Conservation (phyloP, 23 red algal genomes). For the Gracilariopsis chorda region DNA sequence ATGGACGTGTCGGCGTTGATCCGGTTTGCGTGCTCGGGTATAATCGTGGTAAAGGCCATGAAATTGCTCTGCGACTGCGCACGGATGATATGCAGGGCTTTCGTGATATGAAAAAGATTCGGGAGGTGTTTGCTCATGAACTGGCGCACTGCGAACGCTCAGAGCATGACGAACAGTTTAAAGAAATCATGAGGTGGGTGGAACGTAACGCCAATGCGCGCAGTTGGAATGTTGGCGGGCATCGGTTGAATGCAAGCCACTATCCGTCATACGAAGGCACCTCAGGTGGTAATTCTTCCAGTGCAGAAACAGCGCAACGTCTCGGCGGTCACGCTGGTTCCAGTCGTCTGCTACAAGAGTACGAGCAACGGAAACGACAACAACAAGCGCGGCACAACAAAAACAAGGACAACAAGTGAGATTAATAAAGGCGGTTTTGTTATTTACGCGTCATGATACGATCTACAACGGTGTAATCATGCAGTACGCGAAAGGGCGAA, state of each 20-base stretch:
- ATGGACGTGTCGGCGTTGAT: slow-evolving; percentile 84
- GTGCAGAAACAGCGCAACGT: neutral
- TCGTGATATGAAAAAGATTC: slow-evolving; percentile 51
- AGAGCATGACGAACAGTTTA: slow-evolving; percentile 79
- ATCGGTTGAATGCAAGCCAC: neutral
- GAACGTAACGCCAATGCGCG: slow-evolving; percentile 28
- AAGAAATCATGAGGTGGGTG: slow-evolving; percentile 78
- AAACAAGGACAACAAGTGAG: neutral
- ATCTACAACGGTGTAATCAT: slow-evolving; percentile 19
- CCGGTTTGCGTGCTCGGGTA: slow-evolving; percentile 92
- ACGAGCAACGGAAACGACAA: too few species aligned
- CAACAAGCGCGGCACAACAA: neutral
- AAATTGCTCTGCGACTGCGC: slow-evolving; percentile 81
- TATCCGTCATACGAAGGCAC: too few species aligned
- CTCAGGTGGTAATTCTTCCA: neutral
- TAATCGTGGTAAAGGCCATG: slow-evolving; percentile 48
- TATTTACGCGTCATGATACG: neutral
- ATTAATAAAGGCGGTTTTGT: neutral
- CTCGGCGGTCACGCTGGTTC: neutral
- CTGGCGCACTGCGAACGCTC: slow-evolving; percentile 72
- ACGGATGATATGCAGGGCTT: slow-evolving; percentile 91
- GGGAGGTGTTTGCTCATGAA: slow-evolving; percentile 89
- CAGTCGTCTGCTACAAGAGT: neutral
- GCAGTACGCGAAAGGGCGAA: neutral
- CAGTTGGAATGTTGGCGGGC: slow-evolving; percentile 9